These are phyloP conservation scores for Coemansia reversa DNA, from an alignment of 192 early-diverging fungal genomes.

Conservation along the genomic window DNA sequence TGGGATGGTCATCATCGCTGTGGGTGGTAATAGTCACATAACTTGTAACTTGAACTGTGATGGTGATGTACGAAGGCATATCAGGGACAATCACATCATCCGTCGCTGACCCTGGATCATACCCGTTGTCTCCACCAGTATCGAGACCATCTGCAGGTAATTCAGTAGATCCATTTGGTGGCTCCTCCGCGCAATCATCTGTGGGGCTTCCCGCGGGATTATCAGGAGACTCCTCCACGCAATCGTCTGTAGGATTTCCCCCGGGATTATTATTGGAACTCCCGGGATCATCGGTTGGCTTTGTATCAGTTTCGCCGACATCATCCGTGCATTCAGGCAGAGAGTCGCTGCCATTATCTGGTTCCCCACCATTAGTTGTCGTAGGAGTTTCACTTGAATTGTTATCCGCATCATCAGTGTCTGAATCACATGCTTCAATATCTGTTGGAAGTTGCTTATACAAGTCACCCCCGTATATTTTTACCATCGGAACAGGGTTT, in stretches of 20 bases:
- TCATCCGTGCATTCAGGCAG: too few species aligned
- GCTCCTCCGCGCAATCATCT: background rate
- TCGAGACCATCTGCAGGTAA: too few species aligned
- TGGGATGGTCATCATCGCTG: background rate
- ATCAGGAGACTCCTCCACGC: background rate
- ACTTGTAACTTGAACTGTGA: background rate
- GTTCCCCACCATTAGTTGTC: background rate
- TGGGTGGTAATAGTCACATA: constrained; percentile 10
- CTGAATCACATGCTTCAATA: too few species aligned
- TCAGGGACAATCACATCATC: background rate
- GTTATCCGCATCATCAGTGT: background rate
- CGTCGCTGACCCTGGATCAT: background rate
- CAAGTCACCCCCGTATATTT: constrained; percentile 31
- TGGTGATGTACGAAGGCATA: background rate
- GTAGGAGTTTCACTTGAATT: background rate
- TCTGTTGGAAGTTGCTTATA: constrained; percentile 16
- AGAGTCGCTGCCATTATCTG: too few species aligned
- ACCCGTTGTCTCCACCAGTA: background rate
- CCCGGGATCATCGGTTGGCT: too few species aligned
- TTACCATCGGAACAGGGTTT: constrained; percentile 11
- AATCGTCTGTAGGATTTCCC: background rate
- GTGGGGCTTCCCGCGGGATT: background rate
- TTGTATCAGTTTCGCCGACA: too few species aligned
- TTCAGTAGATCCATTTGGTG: background rate
- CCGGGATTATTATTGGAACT: too few species aligned